phyloP scores from a whole-genome alignment of 192 early-diverging fungal genomes.

The Backusella macrospora region DNA sequence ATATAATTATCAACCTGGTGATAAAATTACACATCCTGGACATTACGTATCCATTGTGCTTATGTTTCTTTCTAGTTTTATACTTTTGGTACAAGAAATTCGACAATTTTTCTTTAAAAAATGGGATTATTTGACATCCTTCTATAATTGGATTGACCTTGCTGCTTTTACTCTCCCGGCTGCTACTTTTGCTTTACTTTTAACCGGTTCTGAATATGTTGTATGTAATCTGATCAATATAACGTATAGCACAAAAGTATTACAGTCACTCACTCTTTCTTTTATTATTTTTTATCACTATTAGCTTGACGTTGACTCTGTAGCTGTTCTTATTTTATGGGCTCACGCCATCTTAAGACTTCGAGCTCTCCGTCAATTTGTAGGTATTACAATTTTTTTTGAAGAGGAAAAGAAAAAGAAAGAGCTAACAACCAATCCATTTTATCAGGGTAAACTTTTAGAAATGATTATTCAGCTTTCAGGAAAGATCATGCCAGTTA shows the following conservation, averaged over 20 bases:
- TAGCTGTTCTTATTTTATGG: conserved; percentile 21
- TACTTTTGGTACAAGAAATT: background rate
- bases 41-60: background rate
- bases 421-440: too few relatives aligned
- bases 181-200: background rate
- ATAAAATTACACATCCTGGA: background rate
- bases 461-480: conserved; percentile 22
- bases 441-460: conserved; percentile 14
- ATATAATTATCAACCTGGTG: background rate
- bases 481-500: conserved; percentile 7
- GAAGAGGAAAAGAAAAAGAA: background rate
- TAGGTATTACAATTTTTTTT: background rate
- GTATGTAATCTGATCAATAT: background rate
- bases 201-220: background rate
- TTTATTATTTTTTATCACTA: background rate
- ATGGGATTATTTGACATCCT: background rate
- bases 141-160: conserved; percentile 22
- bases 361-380: conserved; percentile 13
- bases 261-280: background rate
- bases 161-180: background rate
- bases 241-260: background rate
- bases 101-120: background rate
- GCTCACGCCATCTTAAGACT: conserved; percentile 22
- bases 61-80: background rate
- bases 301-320: background rate